Evolutionary conservation across 2,329 filamentous ascomycete species (phyloP), one percentile per base, ranked within the genome.

Genomic region (Ceratocystis alfenasii): DNA sequence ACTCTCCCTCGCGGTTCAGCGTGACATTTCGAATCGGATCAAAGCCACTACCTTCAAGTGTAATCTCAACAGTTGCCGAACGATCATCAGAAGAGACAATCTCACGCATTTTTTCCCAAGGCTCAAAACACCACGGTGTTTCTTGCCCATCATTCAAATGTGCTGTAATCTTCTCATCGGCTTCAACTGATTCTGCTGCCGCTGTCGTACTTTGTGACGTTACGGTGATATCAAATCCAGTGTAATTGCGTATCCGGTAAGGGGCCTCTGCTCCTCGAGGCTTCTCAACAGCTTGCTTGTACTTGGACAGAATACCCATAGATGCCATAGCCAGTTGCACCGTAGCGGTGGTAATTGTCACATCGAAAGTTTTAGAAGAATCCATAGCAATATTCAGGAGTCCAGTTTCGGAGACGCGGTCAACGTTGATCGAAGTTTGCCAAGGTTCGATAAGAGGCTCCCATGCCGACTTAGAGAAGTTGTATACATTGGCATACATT

Each of bases 391-490:
- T 80, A 0, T 90, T 88, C 68, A 96, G 78, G 63, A 88, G 80
- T 46, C 93, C 89, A 0, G 87, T 89, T 53, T 84, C 82, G 30
- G 85, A 81, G 67, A 94, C 87, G 71, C 87, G 92, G 0, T 89
- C 86, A 74, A 97, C 84, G 69, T 95, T 90, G 70, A 99, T 85
- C 1, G 91, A 91, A n/a, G 97, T 80, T 70, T 93, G 86, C 94
- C 94, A 99, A 6, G 95, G 95, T 74, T 99, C 94, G 30, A 99
- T 85, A 44, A 99, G 77, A 2, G 94, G 94, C 74, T 99, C 94
- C 94, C 94, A 99, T 2, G 91, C 90, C 0, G 94, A 99, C 74
- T 99, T 99, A 15, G 94, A 94, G 76, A 99, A 99, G 75, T 99
- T 99, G 80, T 96, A 99, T 30, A 99, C 87, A 72, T 97, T 99